Conservation (phyloP, 164 flowering plant species). For the Umbilicus rupestris region DNA sequence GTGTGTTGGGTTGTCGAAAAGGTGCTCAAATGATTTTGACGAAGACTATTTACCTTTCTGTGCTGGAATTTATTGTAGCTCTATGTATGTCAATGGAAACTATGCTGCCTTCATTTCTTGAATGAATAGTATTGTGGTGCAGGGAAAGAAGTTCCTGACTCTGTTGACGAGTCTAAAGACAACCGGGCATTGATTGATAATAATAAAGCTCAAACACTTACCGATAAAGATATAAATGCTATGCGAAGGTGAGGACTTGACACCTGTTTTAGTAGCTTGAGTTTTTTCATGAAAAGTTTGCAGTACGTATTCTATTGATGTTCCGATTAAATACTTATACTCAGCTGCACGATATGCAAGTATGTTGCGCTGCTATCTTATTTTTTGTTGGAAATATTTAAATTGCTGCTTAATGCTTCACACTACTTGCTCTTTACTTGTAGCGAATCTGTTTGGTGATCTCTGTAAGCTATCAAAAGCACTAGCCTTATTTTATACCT, state of each 20-base stretch:
- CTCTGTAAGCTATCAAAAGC: too few relatives aligned
- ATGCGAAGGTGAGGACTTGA: conserved; percentile 52
- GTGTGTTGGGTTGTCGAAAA: too few relatives aligned
- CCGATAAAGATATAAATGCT: conserved; percentile 74
- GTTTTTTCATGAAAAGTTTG: not conserved
- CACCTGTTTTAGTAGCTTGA: not conserved
- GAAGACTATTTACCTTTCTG: not conserved
- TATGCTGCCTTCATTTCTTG: not conserved
- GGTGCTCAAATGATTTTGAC: too few relatives aligned
- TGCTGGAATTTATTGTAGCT: not conserved
- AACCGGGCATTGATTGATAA: conserved; percentile 72
- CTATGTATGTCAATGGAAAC: not conserved
- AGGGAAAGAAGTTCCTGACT: conserved; percentile 25
- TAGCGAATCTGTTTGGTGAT: too few relatives aligned
- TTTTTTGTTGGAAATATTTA: too few relatives aligned
- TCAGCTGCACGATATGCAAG: not conserved
- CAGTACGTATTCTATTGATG: not conserved
- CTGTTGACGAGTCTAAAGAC: conserved; percentile 43
- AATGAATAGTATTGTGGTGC: conserved; percentile 23
- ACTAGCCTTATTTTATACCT: too few relatives aligned
- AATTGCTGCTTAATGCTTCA: too few relatives aligned
- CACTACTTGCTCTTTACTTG: too few relatives aligned
- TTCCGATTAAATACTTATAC: not conserved
- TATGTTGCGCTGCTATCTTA: not conserved
- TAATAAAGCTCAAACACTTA: conserved; percentile 77